phyloP scores from a whole-genome alignment of 306 rosid genomes.

The Ormosia emarginata region DNA sequence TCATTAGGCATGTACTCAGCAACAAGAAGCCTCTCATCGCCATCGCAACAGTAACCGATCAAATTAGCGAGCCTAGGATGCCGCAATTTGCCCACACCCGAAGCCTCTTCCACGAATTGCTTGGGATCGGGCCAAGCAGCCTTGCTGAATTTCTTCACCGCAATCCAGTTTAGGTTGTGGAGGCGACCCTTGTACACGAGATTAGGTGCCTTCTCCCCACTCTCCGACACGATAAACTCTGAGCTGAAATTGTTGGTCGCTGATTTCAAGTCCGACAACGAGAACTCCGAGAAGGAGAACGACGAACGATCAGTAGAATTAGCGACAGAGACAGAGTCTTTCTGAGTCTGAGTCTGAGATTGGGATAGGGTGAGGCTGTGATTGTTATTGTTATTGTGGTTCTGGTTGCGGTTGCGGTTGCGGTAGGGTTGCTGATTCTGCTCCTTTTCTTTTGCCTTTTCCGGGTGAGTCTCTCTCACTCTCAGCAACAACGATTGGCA shows the following conservation, averaged over 20 bases:
- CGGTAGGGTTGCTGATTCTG: slow-evolving; percentile 29
- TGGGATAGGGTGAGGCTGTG: no score
- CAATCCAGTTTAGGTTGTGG: slow-evolving; percentile 75
- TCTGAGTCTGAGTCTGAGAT: not conserved
- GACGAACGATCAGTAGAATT: not conserved
- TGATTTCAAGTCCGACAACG: slow-evolving; percentile 64
- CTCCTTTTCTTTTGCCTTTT: not conserved
- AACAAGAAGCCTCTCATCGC: slow-evolving; percentile 93
- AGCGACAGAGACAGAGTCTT: not conserved
- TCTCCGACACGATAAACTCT: slow-evolving; percentile 79
- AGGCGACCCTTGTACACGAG: slow-evolving; percentile 83
- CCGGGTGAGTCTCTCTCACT: slow-evolving; percentile 38
- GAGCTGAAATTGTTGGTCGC: slow-evolving; percentile 89
- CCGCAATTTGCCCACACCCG: slow-evolving; percentile 79
- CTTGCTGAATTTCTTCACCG: slow-evolving; percentile 90
- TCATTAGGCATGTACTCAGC: slow-evolving; percentile 98
- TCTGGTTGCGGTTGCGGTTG: not conserved
- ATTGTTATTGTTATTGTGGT: not conserved
- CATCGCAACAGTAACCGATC: slow-evolving; percentile 95
- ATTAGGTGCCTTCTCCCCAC: slow-evolving; percentile 90
- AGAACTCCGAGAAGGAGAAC: slow-evolving; percentile 69
- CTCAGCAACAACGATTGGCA: slow-evolving; percentile 41
- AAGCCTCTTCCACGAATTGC: slow-evolving; percentile 94
- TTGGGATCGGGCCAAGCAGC: slow-evolving; percentile 96
- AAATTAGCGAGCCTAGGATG: slow-evolving; percentile 82